A percentile compares a stretch with the other conserved stretches of the same genome.
Conservation (phyloP, 2,329 filamentous ascomycete genomes). For the Talaromyces sp. region DNA sequence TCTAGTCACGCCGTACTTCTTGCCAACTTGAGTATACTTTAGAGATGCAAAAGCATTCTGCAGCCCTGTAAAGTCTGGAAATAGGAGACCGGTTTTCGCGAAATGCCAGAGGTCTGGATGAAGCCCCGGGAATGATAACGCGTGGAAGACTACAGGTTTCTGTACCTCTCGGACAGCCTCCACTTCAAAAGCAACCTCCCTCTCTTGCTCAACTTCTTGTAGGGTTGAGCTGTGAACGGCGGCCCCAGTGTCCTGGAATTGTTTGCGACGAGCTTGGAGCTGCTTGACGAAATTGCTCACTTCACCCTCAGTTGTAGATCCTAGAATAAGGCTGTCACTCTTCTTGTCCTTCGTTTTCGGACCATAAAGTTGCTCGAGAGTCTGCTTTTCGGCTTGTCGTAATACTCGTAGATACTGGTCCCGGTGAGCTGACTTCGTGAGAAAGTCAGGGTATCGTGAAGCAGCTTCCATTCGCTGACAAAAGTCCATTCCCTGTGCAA, state of each 20-base stretch:
- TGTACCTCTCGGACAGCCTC: conserved; percentile 55
- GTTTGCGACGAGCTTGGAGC: not conserved
- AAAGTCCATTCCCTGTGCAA: conserved; percentile 58
- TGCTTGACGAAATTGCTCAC: conserved; percentile 30
- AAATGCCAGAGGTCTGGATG: conserved; percentile 43
- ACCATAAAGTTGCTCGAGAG: conserved; percentile 56
- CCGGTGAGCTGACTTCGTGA: conserved; percentile 25
- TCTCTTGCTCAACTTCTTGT: conserved; percentile 54
- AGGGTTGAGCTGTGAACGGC: conserved; percentile 1
- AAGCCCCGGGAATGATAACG: conserved; percentile 44
- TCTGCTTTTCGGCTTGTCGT: conserved; percentile 52
- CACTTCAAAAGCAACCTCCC: conserved; percentile 48
- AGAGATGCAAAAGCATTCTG: not conserved
- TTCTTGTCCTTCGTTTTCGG: conserved; percentile 18
- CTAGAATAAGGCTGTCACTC: conserved; percentile 19
- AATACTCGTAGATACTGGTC: conserved; percentile 42
- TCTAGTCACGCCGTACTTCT: conserved; percentile 28
- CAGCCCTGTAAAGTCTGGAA: not conserved
- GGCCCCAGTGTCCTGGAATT: not conserved
- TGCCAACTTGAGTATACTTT: conserved; percentile 40
- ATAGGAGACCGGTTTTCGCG: not conserved
- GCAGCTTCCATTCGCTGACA: conserved; percentile 52
- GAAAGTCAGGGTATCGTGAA: conserved; percentile 41
- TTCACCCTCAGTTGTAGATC: conserved; percentile 20
- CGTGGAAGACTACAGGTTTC: conserved; percentile 37